Conservation (phyloP, 768 basidiomycete genomes). For the Boletus subparvulus region DNA sequence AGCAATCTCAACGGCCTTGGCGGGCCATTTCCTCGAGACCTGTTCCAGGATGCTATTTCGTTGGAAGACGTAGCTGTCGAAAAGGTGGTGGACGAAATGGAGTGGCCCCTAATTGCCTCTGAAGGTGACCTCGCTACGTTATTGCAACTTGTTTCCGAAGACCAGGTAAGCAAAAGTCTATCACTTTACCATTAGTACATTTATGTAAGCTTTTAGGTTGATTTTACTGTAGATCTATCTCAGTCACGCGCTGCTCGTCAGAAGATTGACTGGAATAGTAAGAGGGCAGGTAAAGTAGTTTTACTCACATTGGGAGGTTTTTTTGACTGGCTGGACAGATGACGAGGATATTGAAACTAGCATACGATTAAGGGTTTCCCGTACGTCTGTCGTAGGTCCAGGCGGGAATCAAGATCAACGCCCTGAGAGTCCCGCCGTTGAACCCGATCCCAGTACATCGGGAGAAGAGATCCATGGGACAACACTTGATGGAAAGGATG, state of each 20-base stretch:
- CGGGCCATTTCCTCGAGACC: conserved; percentile 60
- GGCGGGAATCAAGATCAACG: conserved; percentile 10
- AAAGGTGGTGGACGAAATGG: conserved; percentile 55
- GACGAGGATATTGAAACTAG: conserved; percentile 82
- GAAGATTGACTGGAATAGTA: conserved; percentile 80
- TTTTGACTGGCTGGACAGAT: conserved; percentile 43
- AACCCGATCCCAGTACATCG: conserved; percentile 16
- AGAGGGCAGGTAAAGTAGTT: conserved; percentile 67
- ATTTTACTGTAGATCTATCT: conserved; percentile 68
- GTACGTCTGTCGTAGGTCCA: conserved; percentile 10
- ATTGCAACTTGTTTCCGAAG: conserved; percentile 78
- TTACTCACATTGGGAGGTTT: neutral
- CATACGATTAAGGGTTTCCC: conserved; percentile 47
- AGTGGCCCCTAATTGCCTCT: conserved; percentile 77
- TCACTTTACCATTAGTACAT: neutral
- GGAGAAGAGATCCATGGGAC: conserved; percentile 41
- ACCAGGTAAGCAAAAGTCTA: conserved; percentile 49
- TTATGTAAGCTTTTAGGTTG: conserved; percentile 47
- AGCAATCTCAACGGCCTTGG: conserved; percentile 70
- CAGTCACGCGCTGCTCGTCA: conserved; percentile 55
- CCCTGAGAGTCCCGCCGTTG: conserved; percentile 11
- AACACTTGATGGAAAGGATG: conserved; percentile 40
- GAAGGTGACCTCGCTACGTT: conserved; percentile 82
- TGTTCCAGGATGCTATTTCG: conserved; percentile 69
- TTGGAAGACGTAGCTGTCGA: conserved; percentile 56